phyloP scores from a whole-genome alignment of 768 basidiomycete species.

The Lentinula guzmanii region DNA sequence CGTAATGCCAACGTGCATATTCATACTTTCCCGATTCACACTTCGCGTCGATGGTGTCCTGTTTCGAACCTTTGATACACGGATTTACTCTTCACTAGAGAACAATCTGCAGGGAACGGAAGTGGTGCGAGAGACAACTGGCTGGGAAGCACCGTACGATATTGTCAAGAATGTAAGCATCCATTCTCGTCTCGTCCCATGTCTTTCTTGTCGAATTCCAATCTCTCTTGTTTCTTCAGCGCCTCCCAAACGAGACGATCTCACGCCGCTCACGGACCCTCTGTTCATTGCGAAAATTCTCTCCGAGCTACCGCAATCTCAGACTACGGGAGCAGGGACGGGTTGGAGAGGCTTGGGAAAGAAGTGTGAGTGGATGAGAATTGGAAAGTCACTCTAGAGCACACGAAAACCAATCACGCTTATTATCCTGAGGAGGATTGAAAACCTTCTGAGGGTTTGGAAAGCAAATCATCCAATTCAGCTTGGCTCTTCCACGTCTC shows the following conservation, averaged over 20 bases:
- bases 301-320: constrained; percentile 50
- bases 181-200: neutral
- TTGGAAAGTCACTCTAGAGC: neutral
- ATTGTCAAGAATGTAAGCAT: constrained; percentile 64
- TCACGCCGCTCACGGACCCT: constrained; percentile 84
- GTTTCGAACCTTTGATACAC: constrained; percentile 84
- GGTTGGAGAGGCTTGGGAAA: constrained; percentile 82
- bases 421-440: no score
- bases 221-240: constrained; percentile 29
- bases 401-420: no score
- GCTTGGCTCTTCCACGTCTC: no score
- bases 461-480: no score
- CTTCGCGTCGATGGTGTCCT: constrained; percentile 93
- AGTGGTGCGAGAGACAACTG: constrained; percentile 74
- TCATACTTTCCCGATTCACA: constrained; percentile 87
- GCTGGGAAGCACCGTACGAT: constrained; percentile 90
- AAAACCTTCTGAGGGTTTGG: no score
- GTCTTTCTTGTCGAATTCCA: constrained; percentile 2
- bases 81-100: constrained; percentile 81
- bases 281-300: constrained; percentile 75
- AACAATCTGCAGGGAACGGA: constrained; percentile 35
- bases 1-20: constrained; percentile 94
- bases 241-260: constrained; percentile 71
- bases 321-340: constrained; percentile 70
- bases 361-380: constrained; percentile 15